These are phyloP conservation scores for Pseudonitzschia pungens DNA, from an alignment of 108 stramenopile genomes.

Conservation along the genomic window DNA sequence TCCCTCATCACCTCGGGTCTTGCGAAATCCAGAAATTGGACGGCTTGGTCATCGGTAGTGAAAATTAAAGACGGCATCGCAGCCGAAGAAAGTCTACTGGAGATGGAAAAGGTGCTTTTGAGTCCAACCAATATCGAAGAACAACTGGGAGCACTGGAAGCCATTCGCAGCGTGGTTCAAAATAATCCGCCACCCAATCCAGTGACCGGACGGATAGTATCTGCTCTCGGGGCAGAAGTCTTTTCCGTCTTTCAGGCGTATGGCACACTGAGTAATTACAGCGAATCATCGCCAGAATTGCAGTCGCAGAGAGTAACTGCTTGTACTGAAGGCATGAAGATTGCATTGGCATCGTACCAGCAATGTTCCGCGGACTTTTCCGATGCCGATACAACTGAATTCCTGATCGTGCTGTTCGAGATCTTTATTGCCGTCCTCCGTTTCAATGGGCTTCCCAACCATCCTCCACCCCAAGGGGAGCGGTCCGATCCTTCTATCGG, in stretches of 20 bases:
- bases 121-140: conserved; percentile 18
- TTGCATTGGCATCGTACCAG: conserved; percentile 70
- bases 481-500: conserved; percentile 58
- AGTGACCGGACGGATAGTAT: conserved; percentile 39
- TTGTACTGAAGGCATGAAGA: conserved; percentile 69
- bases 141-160: conserved; percentile 44
- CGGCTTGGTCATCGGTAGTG: conserved; percentile 58
- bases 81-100: conserved; percentile 49
- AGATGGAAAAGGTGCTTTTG: conserved; percentile 30
- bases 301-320: conserved; percentile 41
- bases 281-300: background rate
- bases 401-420: conserved; percentile 60
- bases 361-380: conserved; percentile 42
- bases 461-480: conserved; percentile 41
- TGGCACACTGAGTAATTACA: conserved; percentile 34
- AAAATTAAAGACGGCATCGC: conserved; percentile 52
- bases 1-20: conserved; percentile 35
- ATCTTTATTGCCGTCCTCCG: conserved; percentile 56
- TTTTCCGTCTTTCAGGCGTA: conserved; percentile 60
- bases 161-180: conserved; percentile 47
- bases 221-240: conserved; percentile 50
- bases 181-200: conserved; percentile 29
- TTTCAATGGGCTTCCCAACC: conserved; percentile 85
- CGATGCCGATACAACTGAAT: conserved; percentile 46
- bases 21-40: conserved; percentile 54